These are phyloP conservation scores for Phyllosticta paracitricarpa DNA, from an alignment of 2,329 filamentous ascomycete species.

Conservation along the genomic window DNA sequence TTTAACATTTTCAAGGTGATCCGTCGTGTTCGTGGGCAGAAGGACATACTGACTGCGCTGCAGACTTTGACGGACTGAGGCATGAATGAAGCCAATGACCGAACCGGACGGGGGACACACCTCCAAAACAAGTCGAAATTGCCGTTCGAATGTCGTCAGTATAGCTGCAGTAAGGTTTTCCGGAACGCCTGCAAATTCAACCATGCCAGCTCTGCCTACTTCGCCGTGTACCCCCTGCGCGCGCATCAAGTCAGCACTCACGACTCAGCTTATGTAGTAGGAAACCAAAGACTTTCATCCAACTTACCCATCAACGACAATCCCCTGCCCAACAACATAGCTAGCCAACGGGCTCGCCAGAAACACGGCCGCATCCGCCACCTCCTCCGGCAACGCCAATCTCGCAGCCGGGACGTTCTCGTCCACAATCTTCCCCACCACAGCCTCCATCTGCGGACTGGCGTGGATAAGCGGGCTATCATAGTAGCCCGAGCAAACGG, in stretches of 20 bases:
- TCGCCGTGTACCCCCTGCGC: neutral
- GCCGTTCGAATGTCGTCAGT: too few relatives aligned
- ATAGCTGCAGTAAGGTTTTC: too few relatives aligned
- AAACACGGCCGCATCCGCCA: conserved; percentile 40
- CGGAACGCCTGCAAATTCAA: too few relatives aligned
- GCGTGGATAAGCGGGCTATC: conserved; percentile 28
- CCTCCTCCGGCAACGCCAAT: conserved; percentile 37
- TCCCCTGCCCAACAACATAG: conserved; percentile 36
- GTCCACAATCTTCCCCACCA: neutral
- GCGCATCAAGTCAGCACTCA: neutral
- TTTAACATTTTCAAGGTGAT: too few relatives aligned
- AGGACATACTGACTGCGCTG: too few relatives aligned
- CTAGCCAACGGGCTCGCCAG: conserved; percentile 40
- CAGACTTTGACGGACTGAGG: too few relatives aligned
- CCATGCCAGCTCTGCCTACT: neutral
- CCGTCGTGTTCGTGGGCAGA: too few relatives aligned
- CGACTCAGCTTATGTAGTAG: too few relatives aligned
- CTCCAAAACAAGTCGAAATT: too few relatives aligned
- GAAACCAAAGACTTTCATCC: neutral
- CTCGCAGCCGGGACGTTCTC: conserved; percentile 34
- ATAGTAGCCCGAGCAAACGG: conserved; percentile 47
- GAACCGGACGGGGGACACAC: too few relatives aligned
- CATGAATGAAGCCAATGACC: too few relatives aligned
- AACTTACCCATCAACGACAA: conserved; percentile 34
- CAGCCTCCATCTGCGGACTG: neutral